These are phyloP conservation scores for Plasmodium sp. DNA, from an alignment of 169 alveolate species.

Conservation along the genomic window DNA sequence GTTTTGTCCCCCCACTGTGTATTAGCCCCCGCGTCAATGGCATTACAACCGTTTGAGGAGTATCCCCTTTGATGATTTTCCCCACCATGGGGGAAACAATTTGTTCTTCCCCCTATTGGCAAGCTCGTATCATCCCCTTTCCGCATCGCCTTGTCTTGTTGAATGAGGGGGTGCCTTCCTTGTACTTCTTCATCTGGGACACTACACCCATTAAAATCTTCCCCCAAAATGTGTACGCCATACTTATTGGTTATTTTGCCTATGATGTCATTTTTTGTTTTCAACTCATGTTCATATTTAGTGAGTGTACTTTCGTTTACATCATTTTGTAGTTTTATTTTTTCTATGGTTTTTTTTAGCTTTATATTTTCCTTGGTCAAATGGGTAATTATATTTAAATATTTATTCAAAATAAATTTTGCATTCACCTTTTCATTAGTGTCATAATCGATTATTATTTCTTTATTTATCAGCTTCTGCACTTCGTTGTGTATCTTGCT, in stretches of 20 bases:
- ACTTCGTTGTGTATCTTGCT: constrained; percentile 32
- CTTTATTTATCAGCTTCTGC: constrained; percentile 56
- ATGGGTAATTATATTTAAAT: constrained; percentile 46
- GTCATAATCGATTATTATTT: constrained; percentile 43
- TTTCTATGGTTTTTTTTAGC: constrained; percentile 59
- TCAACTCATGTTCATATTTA: constrained; percentile 57
- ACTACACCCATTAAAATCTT: neutral
- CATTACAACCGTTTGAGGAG: neutral
- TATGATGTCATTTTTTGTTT: constrained; percentile 58
- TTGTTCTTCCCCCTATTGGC: neutral
- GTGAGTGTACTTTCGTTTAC: constrained; percentile 22
- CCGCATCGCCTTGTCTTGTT: neutral
- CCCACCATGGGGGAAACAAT: neutral
- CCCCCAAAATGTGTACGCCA: neutral
- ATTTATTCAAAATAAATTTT: constrained; percentile 43
- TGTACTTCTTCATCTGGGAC: neutral
- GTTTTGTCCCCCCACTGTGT: neutral
- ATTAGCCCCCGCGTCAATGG: neutral
- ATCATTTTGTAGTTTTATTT: neutral
- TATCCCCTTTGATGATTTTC: neutral
- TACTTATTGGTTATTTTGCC: neutral
- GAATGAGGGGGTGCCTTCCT: neutral
- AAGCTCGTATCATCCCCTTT: neutral
- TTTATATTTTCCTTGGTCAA: constrained; percentile 63
- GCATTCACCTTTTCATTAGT: constrained; percentile 56